These are phyloP conservation scores for Fusarium concolor DNA, from an alignment of 2,329 filamentous ascomycete genomes.

Conservation along the genomic window DNA sequence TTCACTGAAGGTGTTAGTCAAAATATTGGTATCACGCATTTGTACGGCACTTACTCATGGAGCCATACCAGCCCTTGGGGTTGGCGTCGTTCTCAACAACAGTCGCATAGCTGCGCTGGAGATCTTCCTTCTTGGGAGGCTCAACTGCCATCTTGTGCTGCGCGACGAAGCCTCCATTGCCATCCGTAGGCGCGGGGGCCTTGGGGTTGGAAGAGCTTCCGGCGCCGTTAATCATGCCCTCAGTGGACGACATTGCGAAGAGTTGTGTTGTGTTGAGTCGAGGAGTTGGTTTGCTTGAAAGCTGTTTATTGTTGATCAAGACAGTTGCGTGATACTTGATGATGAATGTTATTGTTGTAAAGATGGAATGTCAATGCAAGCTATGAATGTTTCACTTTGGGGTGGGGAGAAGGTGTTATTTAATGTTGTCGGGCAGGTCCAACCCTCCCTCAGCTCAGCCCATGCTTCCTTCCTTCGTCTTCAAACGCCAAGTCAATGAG, in stretches of 20 bases:
- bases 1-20: slow-evolving; percentile 66
- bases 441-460: slow-evolving; percentile 10
- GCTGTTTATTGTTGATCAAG: not conserved
- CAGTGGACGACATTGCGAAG: slow-evolving; percentile 36
- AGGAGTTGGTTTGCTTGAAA: not conserved
- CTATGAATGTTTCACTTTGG: slow-evolving; percentile 6
- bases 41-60: slow-evolving; percentile 75
- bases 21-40: not conserved
- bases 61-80: slow-evolving; percentile 88
- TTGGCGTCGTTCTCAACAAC: slow-evolving; percentile 73
- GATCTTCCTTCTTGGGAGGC: slow-evolving; percentile 83
- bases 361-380: slow-evolving; percentile 1
- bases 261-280: not conserved
- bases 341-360: not conserved
- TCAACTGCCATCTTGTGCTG: slow-evolving; percentile 75
- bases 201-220: slow-evolving; percentile 45
- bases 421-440: slow-evolving; percentile 23
- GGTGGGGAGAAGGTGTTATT: slow-evolving; percentile 34
- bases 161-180: slow-evolving; percentile 59
- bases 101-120: slow-evolving; percentile 83
- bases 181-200: slow-evolving; percentile 39
- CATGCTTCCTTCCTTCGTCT: slow-evolving; percentile 13
- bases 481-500: slow-evolving; percentile 29
- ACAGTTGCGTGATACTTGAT: not conserved
- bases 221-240: slow-evolving; percentile 45